These are phyloP conservation scores for Chaetomium cochliodes DNA, from an alignment of 495 filamentous ascomycete species.

Conservation along the genomic window DNA sequence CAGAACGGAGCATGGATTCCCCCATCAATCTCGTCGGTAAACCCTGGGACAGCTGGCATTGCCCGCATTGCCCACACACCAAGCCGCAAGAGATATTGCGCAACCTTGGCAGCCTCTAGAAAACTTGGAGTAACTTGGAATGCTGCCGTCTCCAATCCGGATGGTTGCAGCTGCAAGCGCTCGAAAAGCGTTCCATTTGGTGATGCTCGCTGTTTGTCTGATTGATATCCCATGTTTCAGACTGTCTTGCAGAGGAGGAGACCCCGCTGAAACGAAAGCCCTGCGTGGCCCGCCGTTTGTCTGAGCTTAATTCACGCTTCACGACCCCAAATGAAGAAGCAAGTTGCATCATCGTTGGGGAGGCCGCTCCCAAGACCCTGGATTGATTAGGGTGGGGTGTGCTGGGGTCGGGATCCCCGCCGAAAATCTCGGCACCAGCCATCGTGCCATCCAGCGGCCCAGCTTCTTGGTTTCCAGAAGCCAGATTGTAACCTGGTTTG, in stretches of 20 bases:
- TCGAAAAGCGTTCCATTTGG: too few relatives aligned
- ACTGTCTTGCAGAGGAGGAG: neutral
- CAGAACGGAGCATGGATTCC: conserved; percentile 11
- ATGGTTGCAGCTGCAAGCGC: neutral
- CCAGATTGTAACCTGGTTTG: conserved; percentile 7
- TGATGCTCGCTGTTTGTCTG: neutral
- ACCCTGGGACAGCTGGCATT: conserved; percentile 20
- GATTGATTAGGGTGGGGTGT: neutral
- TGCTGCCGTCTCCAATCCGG: neutral
- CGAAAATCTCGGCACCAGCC: conserved; percentile 17
- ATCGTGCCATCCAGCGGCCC: neutral
- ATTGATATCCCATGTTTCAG: neutral
- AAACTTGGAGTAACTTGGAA: neutral
- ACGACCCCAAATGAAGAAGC: neutral
- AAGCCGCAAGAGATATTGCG: conserved; percentile 13
- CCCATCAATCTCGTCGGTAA: conserved; percentile 6
- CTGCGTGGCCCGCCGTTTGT: neutral
- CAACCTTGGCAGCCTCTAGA: conserved; percentile 8
- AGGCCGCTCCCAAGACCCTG: neutral
- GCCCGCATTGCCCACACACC: neutral
- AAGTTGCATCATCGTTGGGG: conserved; percentile 15
- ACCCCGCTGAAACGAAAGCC: neutral
- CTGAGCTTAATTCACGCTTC: neutral
- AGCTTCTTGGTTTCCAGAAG: conserved; percentile 11
- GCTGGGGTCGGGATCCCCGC: conserved; percentile 13